These are phyloP conservation scores for Nemania sp. DNA, from an alignment of 2,329 filamentous ascomycete species.

Conservation along the genomic window DNA sequence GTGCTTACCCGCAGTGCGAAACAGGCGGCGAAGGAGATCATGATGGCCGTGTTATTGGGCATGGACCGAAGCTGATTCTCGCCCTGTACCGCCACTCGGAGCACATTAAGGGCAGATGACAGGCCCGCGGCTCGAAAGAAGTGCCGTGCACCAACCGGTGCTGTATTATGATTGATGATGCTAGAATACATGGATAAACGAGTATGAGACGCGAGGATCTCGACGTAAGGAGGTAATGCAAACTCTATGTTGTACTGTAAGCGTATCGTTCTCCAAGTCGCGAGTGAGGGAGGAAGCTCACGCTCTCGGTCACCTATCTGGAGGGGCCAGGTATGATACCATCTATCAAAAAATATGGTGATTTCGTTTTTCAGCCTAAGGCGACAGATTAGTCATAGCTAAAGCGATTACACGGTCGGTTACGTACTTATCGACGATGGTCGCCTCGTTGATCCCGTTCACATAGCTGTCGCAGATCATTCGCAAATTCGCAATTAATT, in stretches of 20 bases:
- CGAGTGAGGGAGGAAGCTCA: conserved; percentile 36
- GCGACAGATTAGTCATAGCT: background rate
- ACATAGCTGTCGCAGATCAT: conserved; percentile 62
- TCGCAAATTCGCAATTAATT: conserved; percentile 60
- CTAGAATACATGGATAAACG: conserved; percentile 74
- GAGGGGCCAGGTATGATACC: conserved; percentile 53
- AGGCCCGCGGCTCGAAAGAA: conserved; percentile 74
- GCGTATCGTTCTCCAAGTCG: conserved; percentile 4
- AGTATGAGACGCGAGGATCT: conserved; percentile 74
- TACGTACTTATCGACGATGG: conserved; percentile 56
- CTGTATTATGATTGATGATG: conserved; percentile 74
- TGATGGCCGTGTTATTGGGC: conserved; percentile 78
- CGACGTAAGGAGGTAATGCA: conserved; percentile 70
- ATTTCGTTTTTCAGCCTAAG: conserved; percentile 40
- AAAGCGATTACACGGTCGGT: background rate
- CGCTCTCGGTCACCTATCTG: conserved; percentile 52
- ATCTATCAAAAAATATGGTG: conserved; percentile 39
- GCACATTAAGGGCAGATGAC: conserved; percentile 73
- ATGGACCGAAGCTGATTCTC: conserved; percentile 71
- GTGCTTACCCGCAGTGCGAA: conserved; percentile 68
- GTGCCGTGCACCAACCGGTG: conserved; percentile 69
- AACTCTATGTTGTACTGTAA: conserved; percentile 45
- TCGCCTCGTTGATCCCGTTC: conserved; percentile 51
- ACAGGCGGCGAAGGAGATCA: conserved; percentile 76
- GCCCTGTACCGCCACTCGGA: conserved; percentile 73